A percentile compares a stretch with the other conserved stretches of the same genome.
Evolutionary conservation across 495 filamentous ascomycete species (phyloP).

Genomic region (Trypethelium eluteriae): DNA sequence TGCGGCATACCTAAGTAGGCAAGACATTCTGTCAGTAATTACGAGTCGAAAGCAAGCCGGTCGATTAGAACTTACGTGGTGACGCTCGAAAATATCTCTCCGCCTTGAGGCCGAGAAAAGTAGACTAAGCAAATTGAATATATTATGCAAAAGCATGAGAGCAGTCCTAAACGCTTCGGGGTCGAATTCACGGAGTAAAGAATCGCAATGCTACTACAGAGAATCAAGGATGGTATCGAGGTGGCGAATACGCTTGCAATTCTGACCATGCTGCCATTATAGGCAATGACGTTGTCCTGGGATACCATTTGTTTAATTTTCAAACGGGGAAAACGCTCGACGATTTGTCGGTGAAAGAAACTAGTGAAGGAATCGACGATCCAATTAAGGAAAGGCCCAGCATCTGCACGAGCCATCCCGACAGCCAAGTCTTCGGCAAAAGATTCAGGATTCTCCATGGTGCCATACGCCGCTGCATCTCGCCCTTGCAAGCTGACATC

Average conservation of each 20-base stretch:
- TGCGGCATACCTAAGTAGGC: background rate
- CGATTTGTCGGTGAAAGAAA: background rate
- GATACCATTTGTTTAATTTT: background rate
- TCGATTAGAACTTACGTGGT: background rate
- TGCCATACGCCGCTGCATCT: background rate
- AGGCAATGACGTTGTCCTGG: background rate
- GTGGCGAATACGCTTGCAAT: background rate
- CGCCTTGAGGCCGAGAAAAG: background rate
- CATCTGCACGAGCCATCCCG: background rate
- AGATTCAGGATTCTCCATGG: background rate
- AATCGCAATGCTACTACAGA: background rate
- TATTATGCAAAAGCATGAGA: slow-evolving; percentile 2
- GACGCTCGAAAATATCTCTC: background rate
- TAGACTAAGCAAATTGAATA: background rate
- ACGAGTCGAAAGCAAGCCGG: background rate
- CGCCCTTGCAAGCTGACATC: background rate
- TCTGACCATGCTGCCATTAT: background rate
- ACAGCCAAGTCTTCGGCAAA: background rate
- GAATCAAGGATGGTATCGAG: background rate
- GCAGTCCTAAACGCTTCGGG: background rate
- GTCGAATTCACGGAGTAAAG: background rate
- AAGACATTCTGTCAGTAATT: background rate
- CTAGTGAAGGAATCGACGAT: background rate
- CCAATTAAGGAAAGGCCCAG: background rate
- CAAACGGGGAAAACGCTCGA: background rate